phyloP scores from a whole-genome alignment of 78 protist species.

The Dictyostelium firmibasis region DNA sequence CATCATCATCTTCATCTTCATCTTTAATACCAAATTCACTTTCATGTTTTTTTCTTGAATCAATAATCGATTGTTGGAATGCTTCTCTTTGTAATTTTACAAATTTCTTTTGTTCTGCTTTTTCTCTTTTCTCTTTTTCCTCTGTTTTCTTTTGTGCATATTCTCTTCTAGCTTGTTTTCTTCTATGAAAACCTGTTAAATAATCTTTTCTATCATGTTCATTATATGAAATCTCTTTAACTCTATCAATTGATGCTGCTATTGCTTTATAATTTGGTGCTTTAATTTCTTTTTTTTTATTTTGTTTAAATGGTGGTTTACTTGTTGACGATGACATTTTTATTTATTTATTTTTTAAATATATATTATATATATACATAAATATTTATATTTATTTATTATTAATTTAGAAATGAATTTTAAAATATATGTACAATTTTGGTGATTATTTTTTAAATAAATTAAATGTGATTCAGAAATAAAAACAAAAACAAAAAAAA shows the following conservation, averaged over 20 bases:
- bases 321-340: constrained; percentile 9
- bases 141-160: constrained; percentile 15
- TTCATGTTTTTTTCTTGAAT: constrained; percentile 6
- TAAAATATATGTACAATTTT: not conserved
- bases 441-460: not conserved
- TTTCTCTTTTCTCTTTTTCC: constrained; percentile 44
- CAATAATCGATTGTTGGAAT: constrained; percentile 51
- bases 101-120: constrained; percentile 63
- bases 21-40: not conserved
- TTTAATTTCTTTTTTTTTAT: not conserved
- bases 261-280: constrained; percentile 26
- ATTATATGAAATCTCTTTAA: constrained; percentile 45
- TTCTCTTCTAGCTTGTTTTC: constrained; percentile 74
- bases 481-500: not conserved
- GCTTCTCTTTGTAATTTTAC: constrained; percentile 60
- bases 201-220: constrained; percentile 71
- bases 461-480: not conserved
- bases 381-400: too few relatives aligned
- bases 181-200: constrained; percentile 73
- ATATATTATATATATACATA: not conserved
- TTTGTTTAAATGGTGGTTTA: not conserved
- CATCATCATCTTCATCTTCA: constrained; percentile 32
- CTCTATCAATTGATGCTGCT: not conserved
- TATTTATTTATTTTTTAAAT: not conserved
- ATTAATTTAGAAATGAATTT: not conserved